These are phyloP conservation scores for Melastoma malabathricum DNA, from an alignment of 345 rosid genomes.

Conservation along the genomic window DNA sequence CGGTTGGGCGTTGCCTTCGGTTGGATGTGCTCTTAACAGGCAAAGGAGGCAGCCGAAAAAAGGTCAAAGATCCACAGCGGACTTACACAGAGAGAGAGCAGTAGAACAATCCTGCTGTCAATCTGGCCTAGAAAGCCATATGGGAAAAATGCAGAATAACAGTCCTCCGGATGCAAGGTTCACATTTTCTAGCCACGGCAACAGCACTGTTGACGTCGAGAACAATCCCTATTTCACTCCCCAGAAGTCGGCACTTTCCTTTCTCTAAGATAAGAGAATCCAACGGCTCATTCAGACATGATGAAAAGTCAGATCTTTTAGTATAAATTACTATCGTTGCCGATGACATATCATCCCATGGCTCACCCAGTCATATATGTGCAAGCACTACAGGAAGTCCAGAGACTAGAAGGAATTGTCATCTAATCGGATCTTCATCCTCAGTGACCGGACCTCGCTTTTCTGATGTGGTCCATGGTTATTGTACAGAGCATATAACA, in stretches of 20 bases:
- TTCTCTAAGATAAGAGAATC: constrained; percentile 22
- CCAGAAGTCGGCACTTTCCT: constrained; percentile 12
- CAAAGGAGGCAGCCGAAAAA: constrained; percentile 65
- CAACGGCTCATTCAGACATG: constrained; percentile 12
- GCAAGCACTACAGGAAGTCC: constrained; percentile 50
- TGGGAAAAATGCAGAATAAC: constrained; percentile 48
- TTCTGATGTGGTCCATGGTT: too few species aligned
- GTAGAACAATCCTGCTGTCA: constrained; percentile 43
- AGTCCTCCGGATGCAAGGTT: constrained; percentile 81
- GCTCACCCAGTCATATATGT: constrained; percentile 34
- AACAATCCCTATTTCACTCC: constrained; percentile 16
- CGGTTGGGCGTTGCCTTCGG: too few species aligned
- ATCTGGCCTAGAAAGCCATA: constrained; percentile 52
- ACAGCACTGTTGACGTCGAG: constrained; percentile 46
- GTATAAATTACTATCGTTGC: constrained; percentile 41
- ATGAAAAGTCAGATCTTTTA: constrained; percentile 44
- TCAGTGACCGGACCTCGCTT: too few species aligned
- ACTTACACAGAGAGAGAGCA: constrained; percentile 53
- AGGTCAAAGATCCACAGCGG: constrained; percentile 45
- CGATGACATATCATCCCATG: constrained; percentile 31
- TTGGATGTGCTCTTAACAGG: constrained; percentile 28
- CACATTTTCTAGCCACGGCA: constrained; percentile 44
- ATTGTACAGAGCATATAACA: too few species aligned
- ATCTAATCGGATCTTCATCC: too few species aligned
- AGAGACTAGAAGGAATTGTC: constrained; percentile 32